A percentile compares a stretch with the other conserved stretches of the same genome.
These are phyloP conservation scores for Sapria himalayana DNA, from an alignment of 345 rosid genomes.

Conservation along the genomic window DNA sequence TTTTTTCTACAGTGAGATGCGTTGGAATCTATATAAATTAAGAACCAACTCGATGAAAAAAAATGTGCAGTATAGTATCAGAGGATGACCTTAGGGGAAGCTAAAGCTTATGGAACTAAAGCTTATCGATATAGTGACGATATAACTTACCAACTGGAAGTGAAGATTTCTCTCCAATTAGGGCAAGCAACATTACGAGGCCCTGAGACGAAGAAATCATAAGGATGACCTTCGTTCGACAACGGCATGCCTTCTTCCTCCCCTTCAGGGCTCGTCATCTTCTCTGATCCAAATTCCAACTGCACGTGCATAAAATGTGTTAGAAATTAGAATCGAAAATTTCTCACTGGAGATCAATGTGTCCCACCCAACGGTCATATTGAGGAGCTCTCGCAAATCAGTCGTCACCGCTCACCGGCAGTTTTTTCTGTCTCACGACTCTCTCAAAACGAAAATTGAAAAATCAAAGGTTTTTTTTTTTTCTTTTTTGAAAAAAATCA, in stretches of 20 bases:
- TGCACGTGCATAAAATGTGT: too few relatives aligned
- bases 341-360: too few relatives aligned
- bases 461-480: too few relatives aligned
- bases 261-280: slow-evolving; percentile 10
- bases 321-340: too few relatives aligned
- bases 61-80: not conserved
- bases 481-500: too few relatives aligned
- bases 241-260: slow-evolving; percentile 10
- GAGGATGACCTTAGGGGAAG: too few relatives aligned
- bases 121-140: not conserved
- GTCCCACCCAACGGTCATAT: too few relatives aligned
- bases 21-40: not conserved
- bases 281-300: slow-evolving; percentile 18
- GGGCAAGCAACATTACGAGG: slow-evolving; percentile 76
- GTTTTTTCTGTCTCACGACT: too few relatives aligned
- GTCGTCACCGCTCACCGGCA: too few relatives aligned
- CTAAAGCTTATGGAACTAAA: too few relatives aligned
- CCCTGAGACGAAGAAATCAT: slow-evolving; percentile 80
- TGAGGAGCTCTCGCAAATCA: too few relatives aligned
- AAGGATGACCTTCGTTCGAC: slow-evolving; percentile 53
- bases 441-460: too few relatives aligned
- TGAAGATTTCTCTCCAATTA: slow-evolving; percentile 89
- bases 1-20: not conserved
- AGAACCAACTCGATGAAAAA: not conserved
- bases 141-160: slow-evolving; percentile 62